Percentiles rank a stretch among this genome's conserved stretches.
These are phyloP conservation scores for Ustilago curta DNA, from an alignment of 1,284 basidiomycete species.

Conservation along the genomic window DNA sequence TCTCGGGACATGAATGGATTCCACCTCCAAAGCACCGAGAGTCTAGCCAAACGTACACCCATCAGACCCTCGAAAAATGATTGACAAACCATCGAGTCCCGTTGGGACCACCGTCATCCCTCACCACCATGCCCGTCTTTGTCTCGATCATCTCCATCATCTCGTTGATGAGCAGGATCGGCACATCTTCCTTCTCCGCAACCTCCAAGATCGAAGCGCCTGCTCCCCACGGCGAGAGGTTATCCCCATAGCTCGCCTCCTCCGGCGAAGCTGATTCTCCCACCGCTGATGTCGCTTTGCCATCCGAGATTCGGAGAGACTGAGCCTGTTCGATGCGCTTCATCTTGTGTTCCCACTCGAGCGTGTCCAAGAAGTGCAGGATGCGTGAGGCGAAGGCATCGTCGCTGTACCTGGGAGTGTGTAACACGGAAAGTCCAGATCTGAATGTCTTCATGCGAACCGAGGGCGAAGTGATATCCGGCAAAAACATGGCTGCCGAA, in stretches of 20 bases:
- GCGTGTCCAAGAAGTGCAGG: slow-evolving; percentile 46
- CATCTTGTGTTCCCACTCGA: slow-evolving; percentile 46
- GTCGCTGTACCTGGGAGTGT: slow-evolving; percentile 76
- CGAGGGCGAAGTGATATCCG: slow-evolving; percentile 77
- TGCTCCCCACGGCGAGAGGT: slow-evolving; percentile 35
- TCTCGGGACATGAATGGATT: too few species aligned
- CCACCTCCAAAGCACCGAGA: not conserved
- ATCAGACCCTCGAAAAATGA: slow-evolving; percentile 34
- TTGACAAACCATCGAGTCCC: slow-evolving; percentile 61
- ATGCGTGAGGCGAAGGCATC: slow-evolving; percentile 53
- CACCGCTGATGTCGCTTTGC: not conserved
- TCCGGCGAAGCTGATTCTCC: slow-evolving; percentile 8
- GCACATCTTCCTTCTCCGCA: slow-evolving; percentile 52
- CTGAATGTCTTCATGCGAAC: slow-evolving; percentile 79
- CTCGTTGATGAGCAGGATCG: slow-evolving; percentile 57
- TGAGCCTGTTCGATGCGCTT: slow-evolving; percentile 46
- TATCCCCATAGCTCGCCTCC: slow-evolving; percentile 39
- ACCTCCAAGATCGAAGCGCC: slow-evolving; percentile 59
- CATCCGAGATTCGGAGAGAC: slow-evolving; percentile 28
- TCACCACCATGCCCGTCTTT: slow-evolving; percentile 48
- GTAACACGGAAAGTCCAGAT: slow-evolving; percentile 82
- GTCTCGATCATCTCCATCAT: slow-evolving; percentile 60
- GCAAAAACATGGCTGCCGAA: slow-evolving; percentile 78
- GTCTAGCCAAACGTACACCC: not conserved
- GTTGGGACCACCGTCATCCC: slow-evolving; percentile 60